A percentile compares a stretch with the other conserved stretches of the same genome.
Evolutionary conservation across 345 rosid species (phyloP).

Genomic region (Acer negundo): DNA sequence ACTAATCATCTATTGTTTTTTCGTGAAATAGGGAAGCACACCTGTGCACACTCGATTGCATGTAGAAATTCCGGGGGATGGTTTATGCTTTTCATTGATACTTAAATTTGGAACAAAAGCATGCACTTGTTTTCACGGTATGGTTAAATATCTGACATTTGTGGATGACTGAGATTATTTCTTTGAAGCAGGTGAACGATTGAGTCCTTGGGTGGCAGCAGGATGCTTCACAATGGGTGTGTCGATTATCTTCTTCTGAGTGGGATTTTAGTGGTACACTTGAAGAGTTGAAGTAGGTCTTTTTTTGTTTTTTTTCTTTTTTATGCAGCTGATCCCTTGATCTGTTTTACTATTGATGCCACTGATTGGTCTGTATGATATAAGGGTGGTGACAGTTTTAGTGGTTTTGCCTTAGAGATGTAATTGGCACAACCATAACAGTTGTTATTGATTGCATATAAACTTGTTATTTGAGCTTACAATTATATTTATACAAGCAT

Average conservation of each 20-base stretch:
- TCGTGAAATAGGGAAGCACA: neutral
- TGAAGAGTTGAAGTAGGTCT: slow-evolving; percentile 28
- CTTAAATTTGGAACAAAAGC: neutral
- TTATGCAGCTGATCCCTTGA: neutral
- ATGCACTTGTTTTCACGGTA: neutral
- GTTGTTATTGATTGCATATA: slow-evolving; percentile 8
- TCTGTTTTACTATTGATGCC: neutral
- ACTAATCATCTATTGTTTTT: no score
- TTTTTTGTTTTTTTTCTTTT: slow-evolving; percentile 22
- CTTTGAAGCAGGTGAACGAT: slow-evolving; percentile 72
- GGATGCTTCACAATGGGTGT: slow-evolving; percentile 95
- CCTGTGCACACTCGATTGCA: neutral
- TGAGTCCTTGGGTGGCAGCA: slow-evolving; percentile 91
- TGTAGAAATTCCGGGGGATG: neutral
- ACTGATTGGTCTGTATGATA: slow-evolving; percentile 7
- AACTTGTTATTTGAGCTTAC: neutral
- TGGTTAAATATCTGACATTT: neutral
- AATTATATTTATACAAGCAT: neutral
- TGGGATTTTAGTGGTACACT: slow-evolving; percentile 10
- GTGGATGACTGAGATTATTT: neutral
- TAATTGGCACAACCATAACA: neutral
- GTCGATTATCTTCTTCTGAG: slow-evolving; percentile 85
- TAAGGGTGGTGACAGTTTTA: neutral
- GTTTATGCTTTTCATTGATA: neutral
- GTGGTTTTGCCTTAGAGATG: slow-evolving; percentile 8